Conservation (phyloP, 23 red algal genomes). For the Agarophyton chilense region DNA sequence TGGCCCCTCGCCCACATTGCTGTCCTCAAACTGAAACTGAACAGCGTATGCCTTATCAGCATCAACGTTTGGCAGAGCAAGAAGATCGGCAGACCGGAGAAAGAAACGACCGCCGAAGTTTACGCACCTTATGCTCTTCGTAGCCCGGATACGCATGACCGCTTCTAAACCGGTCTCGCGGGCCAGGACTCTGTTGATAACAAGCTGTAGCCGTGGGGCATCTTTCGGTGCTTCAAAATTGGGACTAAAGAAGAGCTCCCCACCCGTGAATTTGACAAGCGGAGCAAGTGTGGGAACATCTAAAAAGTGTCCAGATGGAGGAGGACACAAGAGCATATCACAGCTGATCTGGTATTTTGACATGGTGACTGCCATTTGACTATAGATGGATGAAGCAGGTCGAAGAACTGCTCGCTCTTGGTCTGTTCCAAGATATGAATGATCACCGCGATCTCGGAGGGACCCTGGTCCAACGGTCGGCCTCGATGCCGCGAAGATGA, state of each 20-base stretch:
- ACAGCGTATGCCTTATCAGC: constrained; percentile 94
- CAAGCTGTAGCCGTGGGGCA: constrained; percentile 54
- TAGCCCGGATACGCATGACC: constrained; percentile 93
- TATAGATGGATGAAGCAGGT: constrained; percentile 77
- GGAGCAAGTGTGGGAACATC: constrained; percentile 87
- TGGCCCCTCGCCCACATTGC: constrained; percentile 45
- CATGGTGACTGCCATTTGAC: constrained; percentile 81
- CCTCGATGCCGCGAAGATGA: constrained; percentile 79
- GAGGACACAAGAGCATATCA: constrained; percentile 91
- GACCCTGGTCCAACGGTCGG: constrained; percentile 85
- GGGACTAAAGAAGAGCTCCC: constrained; percentile 79
- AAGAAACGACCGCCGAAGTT: constrained; percentile 98
- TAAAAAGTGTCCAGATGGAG: constrained; percentile 66
- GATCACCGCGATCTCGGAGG: constrained; percentile 83
- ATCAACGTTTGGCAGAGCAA: constrained; percentile 91
- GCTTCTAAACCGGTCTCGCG: constrained; percentile 97
- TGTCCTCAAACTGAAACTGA: constrained; percentile 91
- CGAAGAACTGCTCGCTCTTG: constrained; percentile 79
- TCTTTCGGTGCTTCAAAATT: constrained; percentile 87
- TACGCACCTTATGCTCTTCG: constrained; percentile 79
- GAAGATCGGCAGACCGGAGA: constrained; percentile 81
- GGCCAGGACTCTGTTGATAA: constrained; percentile 74
- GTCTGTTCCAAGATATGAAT: constrained; percentile 78
- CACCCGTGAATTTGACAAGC: constrained; percentile 91
- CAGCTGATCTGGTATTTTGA: constrained; percentile 81